Conservation (phyloP, 352 stramenopile species). For the Nothophytophthora sp. region DNA sequence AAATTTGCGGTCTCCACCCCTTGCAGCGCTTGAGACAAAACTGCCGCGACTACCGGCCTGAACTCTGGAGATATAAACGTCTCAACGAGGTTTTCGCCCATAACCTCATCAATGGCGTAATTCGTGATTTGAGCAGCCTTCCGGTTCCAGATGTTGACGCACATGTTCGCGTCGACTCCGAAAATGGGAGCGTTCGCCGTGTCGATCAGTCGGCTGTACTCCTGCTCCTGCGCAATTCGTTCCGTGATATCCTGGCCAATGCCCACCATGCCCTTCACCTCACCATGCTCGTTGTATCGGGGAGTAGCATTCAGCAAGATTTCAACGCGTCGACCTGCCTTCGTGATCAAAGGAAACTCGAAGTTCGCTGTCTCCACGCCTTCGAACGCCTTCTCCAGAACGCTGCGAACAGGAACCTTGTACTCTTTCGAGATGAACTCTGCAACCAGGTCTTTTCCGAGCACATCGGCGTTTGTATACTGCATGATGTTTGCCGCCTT, state of each 20-base stretch:
- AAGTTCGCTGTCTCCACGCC: slow-evolving; percentile 57
- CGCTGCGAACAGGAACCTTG: slow-evolving; percentile 24
- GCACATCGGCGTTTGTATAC: slow-evolving; percentile 81
- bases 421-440: slow-evolving; percentile 72
- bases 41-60: slow-evolving; percentile 68
- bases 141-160: slow-evolving; percentile 90
- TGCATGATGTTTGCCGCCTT: slow-evolving; percentile 85
- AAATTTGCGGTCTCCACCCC: slow-evolving; percentile 89
- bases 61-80: slow-evolving; percentile 88
- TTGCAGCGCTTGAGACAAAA: slow-evolving; percentile 70
- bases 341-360: slow-evolving; percentile 68
- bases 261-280: slow-evolving; percentile 76
- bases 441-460: slow-evolving; percentile 73
- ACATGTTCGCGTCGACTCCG: slow-evolving; percentile 58
- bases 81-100: slow-evolving; percentile 83
- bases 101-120: slow-evolving; percentile 84
- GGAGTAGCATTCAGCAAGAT: slow-evolving; percentile 63
- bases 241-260: slow-evolving; percentile 78
- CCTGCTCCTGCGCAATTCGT: slow-evolving; percentile 59
- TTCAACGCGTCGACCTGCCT: slow-evolving; percentile 44
- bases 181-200: slow-evolving; percentile 75
- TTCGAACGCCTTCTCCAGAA: slow-evolving; percentile 41
- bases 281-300: slow-evolving; percentile 58
- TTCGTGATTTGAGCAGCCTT: slow-evolving; percentile 90
- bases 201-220: slow-evolving; percentile 85